Conservation (phyloP, 352 stramenopile genomes). For the Pythium plurisporium region DNA sequence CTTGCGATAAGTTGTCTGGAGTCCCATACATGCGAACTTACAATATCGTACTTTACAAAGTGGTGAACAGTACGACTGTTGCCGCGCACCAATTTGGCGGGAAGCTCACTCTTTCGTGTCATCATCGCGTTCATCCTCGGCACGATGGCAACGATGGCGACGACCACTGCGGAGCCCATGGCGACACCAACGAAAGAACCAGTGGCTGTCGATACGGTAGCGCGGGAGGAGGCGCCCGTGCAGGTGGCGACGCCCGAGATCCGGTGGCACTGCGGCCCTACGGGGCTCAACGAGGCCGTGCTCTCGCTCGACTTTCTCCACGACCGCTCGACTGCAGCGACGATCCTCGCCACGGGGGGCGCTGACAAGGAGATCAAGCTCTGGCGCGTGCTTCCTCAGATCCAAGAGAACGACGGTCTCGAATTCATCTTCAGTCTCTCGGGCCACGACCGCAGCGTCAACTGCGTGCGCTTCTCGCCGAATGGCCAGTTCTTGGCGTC, state of each 20-base stretch:
- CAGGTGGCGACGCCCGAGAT: slow-evolving; percentile 78
- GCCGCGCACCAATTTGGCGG: slow-evolving; percentile 18
- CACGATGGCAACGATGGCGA: background rate
- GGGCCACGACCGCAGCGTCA: slow-evolving; percentile 87
- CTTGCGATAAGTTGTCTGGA: no score
- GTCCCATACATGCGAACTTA: background rate
- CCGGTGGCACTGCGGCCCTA: slow-evolving; percentile 82
- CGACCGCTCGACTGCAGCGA: background rate
- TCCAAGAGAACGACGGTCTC: slow-evolving; percentile 34
- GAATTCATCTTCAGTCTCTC: slow-evolving; percentile 83
- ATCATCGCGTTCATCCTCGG: slow-evolving; percentile 5
- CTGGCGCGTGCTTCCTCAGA: slow-evolving; percentile 51
- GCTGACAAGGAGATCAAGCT: slow-evolving; percentile 88
- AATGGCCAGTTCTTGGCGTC: slow-evolving; percentile 81
- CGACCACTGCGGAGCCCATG: background rate
- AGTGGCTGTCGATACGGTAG: background rate
- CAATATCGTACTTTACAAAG: background rate
- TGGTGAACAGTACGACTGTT: background rate
- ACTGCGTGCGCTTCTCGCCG: slow-evolving; percentile 90
- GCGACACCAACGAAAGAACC: background rate
- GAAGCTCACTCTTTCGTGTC: background rate
- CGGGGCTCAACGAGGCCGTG: slow-evolving; percentile 84
- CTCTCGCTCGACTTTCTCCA: slow-evolving; percentile 80
- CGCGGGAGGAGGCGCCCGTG: slow-evolving; percentile 21
- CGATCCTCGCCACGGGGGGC: slow-evolving; percentile 72